Evolutionary conservation across 2,329 filamentous ascomycete genomes (phyloP).

Genomic region (Cadophora gregata): DNA sequence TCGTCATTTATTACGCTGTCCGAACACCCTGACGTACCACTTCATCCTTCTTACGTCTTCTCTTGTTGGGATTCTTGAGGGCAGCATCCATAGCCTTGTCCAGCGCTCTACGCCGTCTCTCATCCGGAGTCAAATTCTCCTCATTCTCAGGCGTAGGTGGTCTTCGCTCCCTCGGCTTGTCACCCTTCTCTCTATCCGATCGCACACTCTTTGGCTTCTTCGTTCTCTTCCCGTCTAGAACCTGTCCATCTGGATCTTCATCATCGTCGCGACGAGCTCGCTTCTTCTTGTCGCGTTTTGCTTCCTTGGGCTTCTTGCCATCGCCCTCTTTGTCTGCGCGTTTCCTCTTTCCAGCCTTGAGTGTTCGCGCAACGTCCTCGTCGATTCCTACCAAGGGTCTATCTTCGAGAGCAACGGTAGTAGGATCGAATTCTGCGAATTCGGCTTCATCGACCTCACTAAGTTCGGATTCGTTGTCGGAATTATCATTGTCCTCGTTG

Average conservation of each 20-base stretch:
- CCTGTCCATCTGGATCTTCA: slow-evolving; percentile 53
- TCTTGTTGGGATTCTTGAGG: slow-evolving; percentile 77
- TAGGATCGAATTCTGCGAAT: slow-evolving; percentile 72
- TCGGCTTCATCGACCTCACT: slow-evolving; percentile 74
- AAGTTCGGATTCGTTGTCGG: slow-evolving; percentile 57
- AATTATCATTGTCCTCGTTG: slow-evolving; percentile 40
- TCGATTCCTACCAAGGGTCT: slow-evolving; percentile 67
- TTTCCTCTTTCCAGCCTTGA: slow-evolving; percentile 71
- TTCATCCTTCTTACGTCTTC: slow-evolving; percentile 77
- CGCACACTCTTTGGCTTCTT: slow-evolving; percentile 49
- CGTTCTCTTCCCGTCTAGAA: slow-evolving; percentile 59
- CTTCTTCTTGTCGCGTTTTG: slow-evolving; percentile 72
- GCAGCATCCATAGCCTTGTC: slow-evolving; percentile 88
- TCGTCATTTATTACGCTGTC: not conserved
- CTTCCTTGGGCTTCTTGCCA: slow-evolving; percentile 72
- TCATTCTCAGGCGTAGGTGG: slow-evolving; percentile 72
- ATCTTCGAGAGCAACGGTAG: slow-evolving; percentile 67
- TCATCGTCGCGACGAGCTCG: slow-evolving; percentile 59
- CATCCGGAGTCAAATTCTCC: slow-evolving; percentile 81
- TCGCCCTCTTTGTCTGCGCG: slow-evolving; percentile 66
- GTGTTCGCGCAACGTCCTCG: slow-evolving; percentile 66
- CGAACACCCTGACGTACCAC: slow-evolving; percentile 67
- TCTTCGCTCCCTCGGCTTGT: slow-evolving; percentile 49
- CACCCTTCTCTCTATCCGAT: slow-evolving; percentile 48
- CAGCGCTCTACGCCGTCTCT: slow-evolving; percentile 81